Percentiles rank a stretch among this genome's conserved stretches.
Evolutionary conservation across 225 moss, liverwort and hornwort genomes (phyloP).

Genomic region (Neckera pumila): DNA sequence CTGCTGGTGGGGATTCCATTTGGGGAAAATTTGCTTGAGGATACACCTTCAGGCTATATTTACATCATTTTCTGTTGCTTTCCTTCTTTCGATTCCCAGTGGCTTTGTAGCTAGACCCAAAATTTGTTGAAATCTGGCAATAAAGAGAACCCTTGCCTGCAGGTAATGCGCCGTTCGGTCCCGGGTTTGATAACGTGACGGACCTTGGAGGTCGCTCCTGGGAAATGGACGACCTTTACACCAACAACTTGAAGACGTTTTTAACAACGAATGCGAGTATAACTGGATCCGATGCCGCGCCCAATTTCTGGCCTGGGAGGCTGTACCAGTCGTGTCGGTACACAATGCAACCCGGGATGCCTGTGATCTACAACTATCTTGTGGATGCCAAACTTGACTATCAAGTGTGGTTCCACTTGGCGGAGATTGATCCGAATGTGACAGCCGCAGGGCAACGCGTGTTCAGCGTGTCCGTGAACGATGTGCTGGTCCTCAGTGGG

Average conservation of each 20-base stretch:
- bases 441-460: conserved; percentile 60
- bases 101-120: not conserved
- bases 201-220: conserved; percentile 81
- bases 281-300: conserved; percentile 15
- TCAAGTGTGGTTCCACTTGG: conserved; percentile 87
- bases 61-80: not conserved
- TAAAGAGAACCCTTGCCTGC: not conserved
- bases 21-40: not conserved
- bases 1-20: not conserved
- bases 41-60: too few relatives aligned
- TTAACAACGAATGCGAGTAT: conserved; percentile 31
- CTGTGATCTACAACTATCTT: conserved; percentile 35
- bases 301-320: conserved; percentile 66
- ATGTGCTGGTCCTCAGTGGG: conserved; percentile 2
- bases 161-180: conserved; percentile 59
- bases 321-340: conserved; percentile 69
- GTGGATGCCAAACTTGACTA: conserved; percentile 89
- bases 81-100: not conserved
- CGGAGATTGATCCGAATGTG: conserved; percentile 65
- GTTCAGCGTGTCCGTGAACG: conserved; percentile 55
- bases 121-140: not conserved
- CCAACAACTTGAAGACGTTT: conserved; percentile 27
- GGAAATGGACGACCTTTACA: conserved; percentile 43
- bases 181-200: conserved; percentile 71
- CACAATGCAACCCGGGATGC: conserved; percentile 7